Percentiles rank a stretch among this genome's conserved stretches.
These are phyloP conservation scores for Juglanconis sp. DNA, from an alignment of 2,329 filamentous ascomycete genomes.

Conservation along the genomic window DNA sequence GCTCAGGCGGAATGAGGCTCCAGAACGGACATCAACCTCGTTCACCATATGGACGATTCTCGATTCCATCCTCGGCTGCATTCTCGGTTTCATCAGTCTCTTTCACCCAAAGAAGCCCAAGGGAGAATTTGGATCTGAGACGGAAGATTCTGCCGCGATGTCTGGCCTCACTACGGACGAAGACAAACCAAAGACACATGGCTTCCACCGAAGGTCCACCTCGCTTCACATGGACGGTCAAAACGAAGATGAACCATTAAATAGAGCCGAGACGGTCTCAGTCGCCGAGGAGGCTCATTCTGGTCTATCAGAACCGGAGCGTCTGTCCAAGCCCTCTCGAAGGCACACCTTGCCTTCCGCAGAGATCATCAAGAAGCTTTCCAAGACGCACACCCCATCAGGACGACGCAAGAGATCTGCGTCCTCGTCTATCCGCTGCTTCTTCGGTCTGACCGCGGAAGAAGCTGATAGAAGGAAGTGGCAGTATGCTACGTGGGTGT, in stretches of 20 bases:
- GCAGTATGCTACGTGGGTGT: conserved; percentile 78
- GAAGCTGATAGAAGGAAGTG: conserved; percentile 78
- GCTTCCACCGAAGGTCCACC: background rate
- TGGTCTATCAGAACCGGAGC: background rate
- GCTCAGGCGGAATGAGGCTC: conserved; percentile 58
- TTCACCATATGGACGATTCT: conserved; percentile 28
- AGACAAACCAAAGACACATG: background rate
- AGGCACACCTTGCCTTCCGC: conserved; percentile 53
- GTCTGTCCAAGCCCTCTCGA: conserved; percentile 22
- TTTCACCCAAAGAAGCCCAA: conserved; percentile 24
- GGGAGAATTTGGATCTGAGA: conserved; percentile 31
- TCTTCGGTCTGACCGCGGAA: conserved; percentile 73
- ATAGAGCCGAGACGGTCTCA: conserved; percentile 3
- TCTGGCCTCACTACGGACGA: conserved; percentile 28
- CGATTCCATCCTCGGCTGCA: background rate
- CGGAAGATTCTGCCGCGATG: conserved; percentile 32
- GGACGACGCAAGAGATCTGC: conserved; percentile 64
- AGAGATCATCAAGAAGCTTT: conserved; percentile 32
- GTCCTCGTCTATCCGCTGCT: conserved; percentile 65
- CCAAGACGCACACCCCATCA: conserved; percentile 54
- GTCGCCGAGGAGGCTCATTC: background rate
- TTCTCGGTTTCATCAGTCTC: conserved; percentile 25
- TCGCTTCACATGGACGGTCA: background rate
- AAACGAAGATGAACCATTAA: background rate
- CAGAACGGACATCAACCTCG: conserved; percentile 34